Evolutionary conservation across 345 rosid genomes (phyloP), one percentile per base, ranked within the genome.

Genomic region (Hibiscus syriacus): DNA sequence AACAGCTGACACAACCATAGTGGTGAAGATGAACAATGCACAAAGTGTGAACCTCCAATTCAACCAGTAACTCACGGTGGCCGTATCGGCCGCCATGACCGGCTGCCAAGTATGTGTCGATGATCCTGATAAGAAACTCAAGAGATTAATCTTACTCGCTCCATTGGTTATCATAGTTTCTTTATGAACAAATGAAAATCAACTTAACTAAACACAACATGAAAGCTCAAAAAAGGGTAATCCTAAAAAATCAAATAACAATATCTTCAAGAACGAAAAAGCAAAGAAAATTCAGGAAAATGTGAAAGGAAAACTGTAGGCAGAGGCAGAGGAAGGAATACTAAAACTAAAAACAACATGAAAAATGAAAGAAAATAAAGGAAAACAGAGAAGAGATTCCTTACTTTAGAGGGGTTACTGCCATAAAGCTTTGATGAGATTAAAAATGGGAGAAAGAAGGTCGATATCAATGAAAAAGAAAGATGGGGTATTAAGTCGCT

Each of bases 41-140:
- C 90, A 90, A 2, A 86, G 69, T 61, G 81, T 72, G 87, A 90
- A 87, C 76, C 94, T 90, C 88, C 87, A 85, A 84, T 89, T 93
- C 75, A 93, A 73, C 98, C 98, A 93, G 71, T 89, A 93, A 78
- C 89, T 84, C 50, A 76, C 82, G 22, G 82, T 75, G 68, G 86
- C 82, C 0, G 98, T 86, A 75, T 89, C 85, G 1, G 82, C 77
- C 72, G 83, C 78, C 98, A 87, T 86, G 76, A 61, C 46, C 22
- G 82, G 92, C 80, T 80, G 75, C 86, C 85, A 82, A 60, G 76
- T 80, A 72, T 67, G 86, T 25, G 77, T 72, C 1, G 75, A 75
- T 8, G 87, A 80, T 66, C 88, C 97, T 88, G 96, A 63, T n/a
- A 81, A 58, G 77, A 80, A 83, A 84, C 82, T 67, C 29, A 79